Evolutionary conservation across 2,329 filamentous ascomycete genomes (phyloP), one percentile per base, ranked within the genome.

Genomic region (Thelonectria blattea): DNA sequence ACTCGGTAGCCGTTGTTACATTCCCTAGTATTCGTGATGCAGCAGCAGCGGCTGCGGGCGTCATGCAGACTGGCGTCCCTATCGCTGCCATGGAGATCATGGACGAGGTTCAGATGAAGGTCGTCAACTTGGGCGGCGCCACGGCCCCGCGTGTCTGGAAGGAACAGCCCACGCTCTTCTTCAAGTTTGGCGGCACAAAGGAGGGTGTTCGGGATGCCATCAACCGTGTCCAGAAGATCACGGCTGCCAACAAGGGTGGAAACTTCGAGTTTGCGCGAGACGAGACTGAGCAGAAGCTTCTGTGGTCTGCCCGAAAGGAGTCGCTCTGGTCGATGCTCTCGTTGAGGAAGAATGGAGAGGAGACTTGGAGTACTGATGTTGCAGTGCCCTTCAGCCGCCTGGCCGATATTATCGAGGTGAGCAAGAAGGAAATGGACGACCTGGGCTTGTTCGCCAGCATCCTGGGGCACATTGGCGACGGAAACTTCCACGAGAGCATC

Each of bases 401-500:
- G 5, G 87, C 91, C 1, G 89, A 92, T 65, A 90, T 93, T 59
- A 83, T 84, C 80, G 93, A 96, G 73, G 82, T 92, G 45, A 93
- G 91, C 64, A 96, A 97, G 79, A 91, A 91, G 73, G 92, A 96
- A 71, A 89, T 96, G 83, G 91, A 94, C 70, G 88, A 92, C 12
- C 81, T 97, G 11, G 92, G 92, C 0, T 79, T 97, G 2, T 96
- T 97, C 73, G 92, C 92, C 1, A 93, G 90, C 70, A 91, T 96
- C 27, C 80, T 97, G 4, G 93, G 93, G 3, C 93, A 97, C 72
- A 90, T 97, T 58, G 93, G 93, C 12, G 93, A 97, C 72, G 93
- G 93, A 39, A 97, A 97, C 76, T 97, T 97, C 79, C 93, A 97
- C 74, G 89, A 93, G 73, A 91, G 90, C 72, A 95, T 97, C 76